phyloP scores from a whole-genome alignment of 2,329 filamentous ascomycete genomes.

The Penicillium crustosum region DNA sequence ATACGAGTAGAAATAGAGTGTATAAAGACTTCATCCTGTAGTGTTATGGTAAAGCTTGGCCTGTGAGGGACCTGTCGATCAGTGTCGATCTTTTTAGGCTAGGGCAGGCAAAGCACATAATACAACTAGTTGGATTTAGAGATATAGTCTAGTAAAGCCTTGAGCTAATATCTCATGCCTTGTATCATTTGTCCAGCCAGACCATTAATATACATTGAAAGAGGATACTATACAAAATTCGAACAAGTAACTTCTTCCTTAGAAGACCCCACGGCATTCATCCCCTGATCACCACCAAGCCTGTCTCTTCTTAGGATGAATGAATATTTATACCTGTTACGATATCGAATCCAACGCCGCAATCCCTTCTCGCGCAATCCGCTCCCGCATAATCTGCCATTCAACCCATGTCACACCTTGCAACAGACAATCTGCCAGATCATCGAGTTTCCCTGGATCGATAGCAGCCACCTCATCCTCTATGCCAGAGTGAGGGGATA shows the following conservation, averaged over 20 bases:
- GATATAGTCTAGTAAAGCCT: neutral
- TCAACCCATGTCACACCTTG: slow-evolving; percentile 75
- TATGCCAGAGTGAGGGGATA: neutral
- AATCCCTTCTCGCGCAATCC: slow-evolving; percentile 26
- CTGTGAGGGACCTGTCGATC: neutral
- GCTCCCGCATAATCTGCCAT: slow-evolving; percentile 59
- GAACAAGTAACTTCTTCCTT: neutral
- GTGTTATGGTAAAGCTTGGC: neutral
- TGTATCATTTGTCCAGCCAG: neutral
- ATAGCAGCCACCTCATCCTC: slow-evolving; percentile 2
- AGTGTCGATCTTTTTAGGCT: neutral
- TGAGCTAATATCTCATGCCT: neutral
- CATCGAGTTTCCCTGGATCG: slow-evolving; percentile 66
- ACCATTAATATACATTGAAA: neutral
- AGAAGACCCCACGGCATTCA: neutral
- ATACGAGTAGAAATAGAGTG: neutral
- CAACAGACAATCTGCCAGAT: slow-evolving; percentile 75
- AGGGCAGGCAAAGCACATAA: neutral
- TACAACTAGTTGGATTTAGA: neutral
- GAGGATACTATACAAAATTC: neutral
- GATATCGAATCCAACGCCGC: slow-evolving; percentile 15
- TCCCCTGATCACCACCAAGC: neutral
- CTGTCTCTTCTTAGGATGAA: neutral
- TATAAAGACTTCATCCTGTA: neutral
- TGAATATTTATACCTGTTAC: neutral